Base-by-base conservation (phyloP, 208 protist genomes). In the Tritrichomonas foetus region DNA sequence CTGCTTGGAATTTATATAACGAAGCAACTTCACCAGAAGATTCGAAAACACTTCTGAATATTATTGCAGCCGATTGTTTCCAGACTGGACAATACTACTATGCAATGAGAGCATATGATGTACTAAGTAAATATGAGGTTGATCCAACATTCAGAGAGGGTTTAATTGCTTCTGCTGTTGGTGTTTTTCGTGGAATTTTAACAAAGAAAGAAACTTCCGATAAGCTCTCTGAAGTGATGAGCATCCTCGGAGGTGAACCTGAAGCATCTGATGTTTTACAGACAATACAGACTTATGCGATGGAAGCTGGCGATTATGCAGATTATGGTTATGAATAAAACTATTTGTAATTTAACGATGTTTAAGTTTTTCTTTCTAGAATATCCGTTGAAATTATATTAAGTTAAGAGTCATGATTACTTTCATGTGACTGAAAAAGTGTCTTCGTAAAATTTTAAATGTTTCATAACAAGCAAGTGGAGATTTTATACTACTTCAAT, bases 91-190 rank as follows among this genome's bases (percentile, higher is more conserved):
- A 57, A 20, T 93, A 53, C 41, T 93, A 93, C 41, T 93, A 93
- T 36, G 82, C 82, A 11, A 66, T 66, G 50, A 93, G 41, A 50
- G 82, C 82, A 44, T 93, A 69, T 41, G 49, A 93, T 27, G 49
- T 66, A 27, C 33, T 93, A 2, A 20, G 41, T 1, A 25, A 82
- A 30, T 82, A 47, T 36, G 74, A 82, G 20, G 20, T 82, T 3
- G 41, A 50, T 30, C 74, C 74, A 50, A 41, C n/a, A 5, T 30
- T 47, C 41, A 49, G 41, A 49, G n/a, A 82, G 50, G 74, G 74
- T 20, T 50, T 82, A 41, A 82, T 82, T 82, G 74, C 74, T 9
- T n/a, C n/a, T n/a, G 74, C 74, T n/a, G 74, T 82, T 30, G 74
- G 74, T 82, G 41, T 50, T 44, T 82, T 82, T 36, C 47, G 74